Conservation (phyloP, 164 flowering plant genomes). For the Macadamia tetraphylla region DNA sequence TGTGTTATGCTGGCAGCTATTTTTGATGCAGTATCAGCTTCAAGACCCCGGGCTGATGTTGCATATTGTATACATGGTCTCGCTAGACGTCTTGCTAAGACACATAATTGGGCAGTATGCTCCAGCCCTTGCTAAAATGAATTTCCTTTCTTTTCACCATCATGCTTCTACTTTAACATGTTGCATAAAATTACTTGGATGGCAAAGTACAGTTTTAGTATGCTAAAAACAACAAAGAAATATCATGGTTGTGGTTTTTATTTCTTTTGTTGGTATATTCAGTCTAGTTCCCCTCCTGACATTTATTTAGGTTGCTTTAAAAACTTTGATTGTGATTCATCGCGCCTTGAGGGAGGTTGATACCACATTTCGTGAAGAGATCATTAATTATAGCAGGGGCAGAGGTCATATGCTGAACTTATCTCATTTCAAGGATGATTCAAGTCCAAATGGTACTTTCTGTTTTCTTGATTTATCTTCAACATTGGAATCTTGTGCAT, state of each 20-base stretch:
- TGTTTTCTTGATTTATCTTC: constrained; percentile 4
- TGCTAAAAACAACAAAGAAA: too few species aligned
- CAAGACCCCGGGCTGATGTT: constrained; percentile 45
- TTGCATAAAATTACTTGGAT: neutral
- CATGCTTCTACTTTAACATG: neutral
- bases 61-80: constrained; percentile 45
- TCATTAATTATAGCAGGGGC: constrained; percentile 24
- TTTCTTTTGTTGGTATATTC: neutral
- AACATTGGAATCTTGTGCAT: neutral
- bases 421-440: constrained; percentile 52
- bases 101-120: constrained; percentile 54
- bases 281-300: neutral
- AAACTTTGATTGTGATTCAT: constrained; percentile 50
- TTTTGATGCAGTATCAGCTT: constrained; percentile 35
- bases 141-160: neutral
- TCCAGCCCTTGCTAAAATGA: neutral
- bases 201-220: neutral
- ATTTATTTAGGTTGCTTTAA: constrained; percentile 51
- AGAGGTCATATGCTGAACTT: constrained; percentile 41
- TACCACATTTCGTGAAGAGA: constrained; percentile 42
- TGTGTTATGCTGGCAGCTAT: constrained; percentile 35
- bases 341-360: constrained; percentile 55
- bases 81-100: constrained; percentile 42
- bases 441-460: constrained; percentile 46
- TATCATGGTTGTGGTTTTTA: too few species aligned